phyloP scores from a whole-genome alignment of 2,329 filamentous ascomycete genomes.

The Gliomastix tumulicola region DNA sequence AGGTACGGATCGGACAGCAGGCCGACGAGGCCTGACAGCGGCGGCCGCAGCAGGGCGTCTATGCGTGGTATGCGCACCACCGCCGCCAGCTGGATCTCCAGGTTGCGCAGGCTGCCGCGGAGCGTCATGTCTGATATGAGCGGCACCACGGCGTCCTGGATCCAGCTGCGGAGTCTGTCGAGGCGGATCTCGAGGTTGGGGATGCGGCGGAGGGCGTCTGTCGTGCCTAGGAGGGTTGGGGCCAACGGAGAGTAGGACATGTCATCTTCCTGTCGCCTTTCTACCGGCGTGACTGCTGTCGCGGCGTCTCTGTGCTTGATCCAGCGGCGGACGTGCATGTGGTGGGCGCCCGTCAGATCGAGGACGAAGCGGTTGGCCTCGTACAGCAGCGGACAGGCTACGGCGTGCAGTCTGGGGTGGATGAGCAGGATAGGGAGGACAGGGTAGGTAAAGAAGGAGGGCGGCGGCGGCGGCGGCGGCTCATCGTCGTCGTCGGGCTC shows the following conservation, averaged over 20 bases:
- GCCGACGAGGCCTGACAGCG: slow-evolving; percentile 26
- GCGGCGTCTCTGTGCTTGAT: neutral
- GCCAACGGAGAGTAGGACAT: neutral
- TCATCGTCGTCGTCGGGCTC: no score
- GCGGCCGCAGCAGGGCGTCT: no score
- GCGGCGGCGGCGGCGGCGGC: slow-evolving; percentile 10
- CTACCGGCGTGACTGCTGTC: neutral
- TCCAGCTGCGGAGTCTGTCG: slow-evolving; percentile 21
- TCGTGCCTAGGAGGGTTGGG: neutral
- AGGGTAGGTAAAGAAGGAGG: neutral
- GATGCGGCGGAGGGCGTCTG: slow-evolving; percentile 14
- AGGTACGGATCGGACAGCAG: slow-evolving; percentile 37
- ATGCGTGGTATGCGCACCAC: no score
- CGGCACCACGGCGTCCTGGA: slow-evolving; percentile 17
- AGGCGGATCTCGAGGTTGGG: slow-evolving; percentile 17
- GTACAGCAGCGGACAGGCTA: slow-evolving; percentile 23
- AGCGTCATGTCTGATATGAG: slow-evolving; percentile 22
- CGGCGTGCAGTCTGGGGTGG: slow-evolving; percentile 21
- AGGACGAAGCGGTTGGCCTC: slow-evolving; percentile 20
- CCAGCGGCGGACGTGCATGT: slow-evolving; percentile 14
- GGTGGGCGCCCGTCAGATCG: slow-evolving; percentile 17
- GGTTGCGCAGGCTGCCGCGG: slow-evolving; percentile 17
- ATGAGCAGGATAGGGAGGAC: slow-evolving; percentile 18
- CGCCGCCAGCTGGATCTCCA: slow-evolving; percentile 6
- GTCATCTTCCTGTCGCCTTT: no score